Conservation (phyloP, 495 filamentous ascomycete species). For the Xylaria curta region DNA sequence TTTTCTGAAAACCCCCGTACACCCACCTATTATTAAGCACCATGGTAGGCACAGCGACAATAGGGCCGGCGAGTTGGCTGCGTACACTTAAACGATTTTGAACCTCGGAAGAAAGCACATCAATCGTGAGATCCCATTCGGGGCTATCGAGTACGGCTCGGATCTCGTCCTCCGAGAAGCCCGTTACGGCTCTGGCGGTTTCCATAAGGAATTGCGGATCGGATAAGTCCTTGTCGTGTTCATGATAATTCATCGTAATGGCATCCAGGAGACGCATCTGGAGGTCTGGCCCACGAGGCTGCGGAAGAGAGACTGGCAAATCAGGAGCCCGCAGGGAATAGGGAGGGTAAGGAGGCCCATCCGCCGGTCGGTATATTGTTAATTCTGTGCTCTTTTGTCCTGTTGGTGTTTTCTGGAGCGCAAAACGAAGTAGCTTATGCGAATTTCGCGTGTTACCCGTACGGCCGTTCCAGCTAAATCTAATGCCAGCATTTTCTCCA, state of each 20-base stretch:
- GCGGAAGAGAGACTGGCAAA: constrained; percentile 9
- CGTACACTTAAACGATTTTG: constrained; percentile 62
- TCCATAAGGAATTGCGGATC: constrained; percentile 61
- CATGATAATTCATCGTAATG: constrained; percentile 73
- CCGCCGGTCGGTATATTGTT: constrained; percentile 5
- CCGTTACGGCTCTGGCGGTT: constrained; percentile 58
- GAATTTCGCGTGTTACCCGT: constrained; percentile 77
- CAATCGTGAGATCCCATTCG: constrained; percentile 40
- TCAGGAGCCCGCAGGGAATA: constrained; percentile 14
- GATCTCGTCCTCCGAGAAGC: constrained; percentile 60
- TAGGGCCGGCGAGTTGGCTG: constrained; percentile 56
- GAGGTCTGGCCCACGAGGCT: constrained; percentile 44
- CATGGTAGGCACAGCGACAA: constrained; percentile 75
- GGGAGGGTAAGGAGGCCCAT: constrained; percentile 22
- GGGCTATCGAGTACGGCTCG: constrained; percentile 64
- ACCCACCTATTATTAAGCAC: constrained; percentile 70
- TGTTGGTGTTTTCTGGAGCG: constrained; percentile 59
- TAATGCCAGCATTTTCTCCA: constrained; percentile 66
- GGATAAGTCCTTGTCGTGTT: constrained; percentile 77
- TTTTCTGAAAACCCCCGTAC: constrained; percentile 72
- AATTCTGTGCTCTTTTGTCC: constrained; percentile 30
- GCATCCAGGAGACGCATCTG: constrained; percentile 70
- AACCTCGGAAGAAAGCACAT: constrained; percentile 33
- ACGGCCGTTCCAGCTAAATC: constrained; percentile 72
- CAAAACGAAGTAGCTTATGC: constrained; percentile 75